These are phyloP conservation scores for Penicillium decumbens DNA, from an alignment of 2,329 filamentous ascomycete genomes.

Conservation along the genomic window DNA sequence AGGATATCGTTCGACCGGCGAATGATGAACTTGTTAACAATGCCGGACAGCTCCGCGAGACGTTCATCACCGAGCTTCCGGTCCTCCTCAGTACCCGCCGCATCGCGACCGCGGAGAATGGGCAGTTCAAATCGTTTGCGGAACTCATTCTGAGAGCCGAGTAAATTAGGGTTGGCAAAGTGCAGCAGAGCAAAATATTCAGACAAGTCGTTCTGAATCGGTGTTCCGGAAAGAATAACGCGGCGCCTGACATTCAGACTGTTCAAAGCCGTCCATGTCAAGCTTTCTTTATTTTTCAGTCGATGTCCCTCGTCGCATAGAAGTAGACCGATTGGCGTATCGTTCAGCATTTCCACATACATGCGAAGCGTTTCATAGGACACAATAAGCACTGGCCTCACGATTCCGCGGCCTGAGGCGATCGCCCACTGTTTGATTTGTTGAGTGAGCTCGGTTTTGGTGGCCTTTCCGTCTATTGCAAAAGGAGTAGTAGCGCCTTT, in stretches of 20 bases:
- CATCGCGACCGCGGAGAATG: constrained; percentile 85
- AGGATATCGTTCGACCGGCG: constrained; percentile 95
- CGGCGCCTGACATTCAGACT: constrained; percentile 82
- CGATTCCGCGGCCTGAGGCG: constrained; percentile 80
- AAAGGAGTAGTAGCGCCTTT: constrained; percentile 87
- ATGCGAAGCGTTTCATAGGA: constrained; percentile 94
- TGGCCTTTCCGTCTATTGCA: constrained; percentile 92
- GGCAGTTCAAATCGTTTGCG: constrained; percentile 90
- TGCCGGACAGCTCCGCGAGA: constrained; percentile 68
- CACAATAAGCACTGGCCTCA: constrained; percentile 90
- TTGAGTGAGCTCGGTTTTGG: constrained; percentile 84
- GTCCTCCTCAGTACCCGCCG: constrained; percentile 78
- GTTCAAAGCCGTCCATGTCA: constrained; percentile 89
- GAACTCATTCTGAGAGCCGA: constrained; percentile 85
- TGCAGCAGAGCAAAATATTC: constrained; percentile 96
- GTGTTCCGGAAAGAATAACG: constrained; percentile 93
- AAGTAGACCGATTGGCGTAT: constrained; percentile 85
- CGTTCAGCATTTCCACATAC: constrained; percentile 83
- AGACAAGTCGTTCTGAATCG: constrained; percentile 96
- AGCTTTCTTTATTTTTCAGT: constrained; percentile 92
- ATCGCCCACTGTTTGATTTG: constrained; percentile 96
- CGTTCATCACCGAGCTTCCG: constrained; percentile 78
- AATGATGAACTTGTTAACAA: constrained; percentile 99
- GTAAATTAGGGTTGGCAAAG: constrained; percentile 89
- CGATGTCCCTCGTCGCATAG: constrained; percentile 96